Evolutionary conservation across 768 basidiomycete species (phyloP).

Genomic region (Lactarius indigo): DNA sequence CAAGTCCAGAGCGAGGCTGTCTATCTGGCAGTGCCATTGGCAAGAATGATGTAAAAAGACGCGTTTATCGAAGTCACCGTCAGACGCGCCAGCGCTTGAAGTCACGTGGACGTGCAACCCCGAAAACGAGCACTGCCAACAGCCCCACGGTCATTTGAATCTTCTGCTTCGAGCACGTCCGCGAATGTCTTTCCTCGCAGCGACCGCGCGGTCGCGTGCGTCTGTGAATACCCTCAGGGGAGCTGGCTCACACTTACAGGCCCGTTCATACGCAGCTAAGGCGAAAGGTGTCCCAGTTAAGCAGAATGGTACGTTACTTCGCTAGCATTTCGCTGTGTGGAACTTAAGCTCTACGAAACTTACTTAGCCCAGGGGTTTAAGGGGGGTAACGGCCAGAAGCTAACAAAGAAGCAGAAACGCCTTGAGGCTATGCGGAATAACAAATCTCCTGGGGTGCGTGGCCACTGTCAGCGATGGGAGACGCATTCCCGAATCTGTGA

Average conservation of each 20-base stretch:
- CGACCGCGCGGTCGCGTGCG: neutral
- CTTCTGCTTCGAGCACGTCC: neutral
- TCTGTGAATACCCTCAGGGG: neutral
- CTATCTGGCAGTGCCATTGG: constrained; percentile 15
- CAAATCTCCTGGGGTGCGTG: constrained; percentile 21
- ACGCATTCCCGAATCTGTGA: neutral
- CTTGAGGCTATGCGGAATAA: constrained; percentile 10
- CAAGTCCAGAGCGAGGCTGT: constrained; percentile 52
- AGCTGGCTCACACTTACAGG: neutral
- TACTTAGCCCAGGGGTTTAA: constrained; percentile 20
- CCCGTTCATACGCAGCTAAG: constrained; percentile 16
- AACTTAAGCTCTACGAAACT: neutral
- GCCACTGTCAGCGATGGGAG: neutral
- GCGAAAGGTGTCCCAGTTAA: constrained; percentile 13
- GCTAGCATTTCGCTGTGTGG: neutral
- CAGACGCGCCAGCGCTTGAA: neutral
- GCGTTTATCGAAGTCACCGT: neutral
- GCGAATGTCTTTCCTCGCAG: constrained; percentile 15
- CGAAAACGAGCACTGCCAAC: neutral
- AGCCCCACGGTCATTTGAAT: neutral
- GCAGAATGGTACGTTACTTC: constrained; percentile 14
- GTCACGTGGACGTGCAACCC: constrained; percentile 15
- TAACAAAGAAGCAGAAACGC: constrained; percentile 10
- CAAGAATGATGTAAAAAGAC: neutral
- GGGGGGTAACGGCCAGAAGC: constrained; percentile 11